phyloP scores from a whole-genome alignment of 257 asterid genomes.

The Echium plantagineum region DNA sequence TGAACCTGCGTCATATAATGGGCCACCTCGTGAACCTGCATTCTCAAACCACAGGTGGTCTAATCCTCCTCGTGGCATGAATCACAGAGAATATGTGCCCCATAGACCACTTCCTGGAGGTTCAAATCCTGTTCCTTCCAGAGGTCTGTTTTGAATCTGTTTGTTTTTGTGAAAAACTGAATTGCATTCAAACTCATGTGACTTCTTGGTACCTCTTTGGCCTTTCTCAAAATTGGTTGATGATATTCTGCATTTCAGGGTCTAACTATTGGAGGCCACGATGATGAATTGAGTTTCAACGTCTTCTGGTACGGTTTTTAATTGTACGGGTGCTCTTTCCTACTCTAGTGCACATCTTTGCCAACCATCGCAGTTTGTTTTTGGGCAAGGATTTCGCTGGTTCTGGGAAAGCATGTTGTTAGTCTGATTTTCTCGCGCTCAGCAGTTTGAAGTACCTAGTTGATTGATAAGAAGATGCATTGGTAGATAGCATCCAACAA shows the following conservation, averaged over 20 bases:
- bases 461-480: neutral
- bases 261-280: constrained; percentile 72
- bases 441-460: neutral
- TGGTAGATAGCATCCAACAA: no score
- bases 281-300: constrained; percentile 15
- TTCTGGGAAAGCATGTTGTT: neutral
- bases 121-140: constrained; percentile 54
- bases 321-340: neutral
- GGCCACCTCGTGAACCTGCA: constrained; percentile 51
- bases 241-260: constrained; percentile 40
- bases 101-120: constrained; percentile 61
- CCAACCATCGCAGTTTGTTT: neutral
- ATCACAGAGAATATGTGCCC: constrained; percentile 43
- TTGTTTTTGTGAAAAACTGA: constrained; percentile 3
- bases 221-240: no score
- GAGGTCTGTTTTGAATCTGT: constrained; percentile 34
- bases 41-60: constrained; percentile 48
- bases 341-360: neutral
- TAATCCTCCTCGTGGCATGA: constrained; percentile 46
- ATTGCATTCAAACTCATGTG: neutral
- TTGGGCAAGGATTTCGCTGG: neutral
- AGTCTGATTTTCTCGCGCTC: neutral
- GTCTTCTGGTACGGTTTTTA: neutral
- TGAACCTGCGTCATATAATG: constrained; percentile 35
- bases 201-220: no score